Percentiles rank a stretch among this genome's conserved stretches.
phyloP scores from a whole-genome alignment of 495 filamentous ascomycete species.

The Cetradonia linearis region DNA sequence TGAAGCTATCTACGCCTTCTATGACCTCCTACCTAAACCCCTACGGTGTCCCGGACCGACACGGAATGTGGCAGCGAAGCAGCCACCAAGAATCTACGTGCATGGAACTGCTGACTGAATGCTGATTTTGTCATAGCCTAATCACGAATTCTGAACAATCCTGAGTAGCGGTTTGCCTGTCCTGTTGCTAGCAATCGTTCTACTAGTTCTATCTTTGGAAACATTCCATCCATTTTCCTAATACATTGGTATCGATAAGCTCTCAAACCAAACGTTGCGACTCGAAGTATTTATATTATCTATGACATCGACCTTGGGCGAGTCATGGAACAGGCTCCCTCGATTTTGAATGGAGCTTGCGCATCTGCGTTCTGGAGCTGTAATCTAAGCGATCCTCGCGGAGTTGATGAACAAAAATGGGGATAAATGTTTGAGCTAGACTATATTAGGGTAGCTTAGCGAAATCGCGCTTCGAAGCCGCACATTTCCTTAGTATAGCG shows the following conservation, averaged over 20 bases:
- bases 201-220: too few species aligned
- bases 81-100: background rate
- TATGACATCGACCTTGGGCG: background rate
- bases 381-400: background rate
- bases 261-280: background rate
- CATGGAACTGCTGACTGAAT: constrained; percentile 2
- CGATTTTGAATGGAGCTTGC: background rate
- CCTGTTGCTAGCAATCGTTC: background rate
- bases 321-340: too few species aligned
- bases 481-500: background rate
- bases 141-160: background rate
- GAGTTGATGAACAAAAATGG: too few species aligned
- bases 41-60: background rate
- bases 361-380: background rate
- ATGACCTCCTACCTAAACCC: background rate
- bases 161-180: background rate
- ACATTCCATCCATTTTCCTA: background rate
- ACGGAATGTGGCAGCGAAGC: background rate
- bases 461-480: constrained; percentile 2
- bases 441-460: background rate
- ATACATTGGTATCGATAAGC: background rate
- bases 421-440: background rate
- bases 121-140: background rate
- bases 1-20: background rate
- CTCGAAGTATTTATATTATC: background rate